These are phyloP conservation scores for Penicillium sp. DNA, from an alignment of 2,329 filamentous ascomycete species.

Conservation along the genomic window DNA sequence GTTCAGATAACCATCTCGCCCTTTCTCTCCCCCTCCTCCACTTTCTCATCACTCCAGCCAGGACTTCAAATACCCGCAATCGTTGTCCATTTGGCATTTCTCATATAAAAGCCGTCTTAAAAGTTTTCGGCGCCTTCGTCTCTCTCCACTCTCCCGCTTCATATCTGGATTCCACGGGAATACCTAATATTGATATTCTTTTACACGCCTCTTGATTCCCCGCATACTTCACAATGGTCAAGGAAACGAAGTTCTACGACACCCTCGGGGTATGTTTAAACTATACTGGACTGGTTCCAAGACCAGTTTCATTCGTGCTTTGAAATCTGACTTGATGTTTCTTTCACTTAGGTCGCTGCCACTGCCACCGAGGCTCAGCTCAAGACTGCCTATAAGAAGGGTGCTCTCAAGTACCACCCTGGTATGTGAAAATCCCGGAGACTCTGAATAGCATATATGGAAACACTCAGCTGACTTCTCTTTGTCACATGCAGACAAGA, in stretches of 20 bases:
- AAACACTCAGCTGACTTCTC: conserved; percentile 1
- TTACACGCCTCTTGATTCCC: conserved; percentile 20
- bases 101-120: conserved; percentile 4
- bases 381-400: conserved; percentile 93
- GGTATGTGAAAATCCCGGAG: conserved; percentile 60
- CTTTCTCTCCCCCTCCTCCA: conserved; percentile 13
- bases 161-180: conserved; percentile 7
- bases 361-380: conserved; percentile 80
- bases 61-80: conserved; percentile 9
- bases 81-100: conserved; percentile 13
- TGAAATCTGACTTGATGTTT: conserved; percentile 27
- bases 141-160: conserved; percentile 17
- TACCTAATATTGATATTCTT: conserved; percentile 3
- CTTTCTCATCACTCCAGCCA: conserved; percentile 13
- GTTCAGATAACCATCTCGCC: conserved; percentile 18
- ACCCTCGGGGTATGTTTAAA: conserved; percentile 45
- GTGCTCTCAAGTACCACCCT: conserved; percentile 83
- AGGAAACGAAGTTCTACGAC: conserved; percentile 53
- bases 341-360: conserved; percentile 64
- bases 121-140: conserved; percentile 12
- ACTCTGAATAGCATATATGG: conserved; percentile 14
- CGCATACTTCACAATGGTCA: conserved; percentile 47
- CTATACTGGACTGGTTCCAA: neutral
- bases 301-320: neutral
- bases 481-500: conserved; percentile 70